Conservation (phyloP, 495 filamentous ascomycete species). For the Aspergillus avenaceus region DNA sequence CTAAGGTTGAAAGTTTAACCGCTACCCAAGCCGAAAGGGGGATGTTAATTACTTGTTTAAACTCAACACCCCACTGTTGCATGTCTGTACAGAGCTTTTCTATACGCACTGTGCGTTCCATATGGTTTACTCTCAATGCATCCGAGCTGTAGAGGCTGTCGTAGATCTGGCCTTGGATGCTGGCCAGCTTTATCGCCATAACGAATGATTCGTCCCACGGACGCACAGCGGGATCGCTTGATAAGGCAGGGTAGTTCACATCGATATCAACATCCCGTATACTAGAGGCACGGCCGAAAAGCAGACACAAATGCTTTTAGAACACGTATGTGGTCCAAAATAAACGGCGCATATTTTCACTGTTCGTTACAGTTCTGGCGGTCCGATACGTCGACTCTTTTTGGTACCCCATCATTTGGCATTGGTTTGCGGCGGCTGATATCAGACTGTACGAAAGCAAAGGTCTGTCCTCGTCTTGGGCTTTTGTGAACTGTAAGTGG, state of each 20-base stretch:
- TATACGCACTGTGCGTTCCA: conserved; percentile 6
- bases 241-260: conserved; percentile 3
- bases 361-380: neutral
- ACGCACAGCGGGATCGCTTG: conserved; percentile 7
- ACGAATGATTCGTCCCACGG: conserved; percentile 19
- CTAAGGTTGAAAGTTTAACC: neutral
- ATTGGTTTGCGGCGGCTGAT: conserved; percentile 14
- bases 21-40: neutral
- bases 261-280: conserved; percentile 23
- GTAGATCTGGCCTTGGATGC: conserved; percentile 16
- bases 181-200: conserved; percentile 7
- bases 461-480: conserved; percentile 15
- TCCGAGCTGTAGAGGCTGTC: conserved; percentile 15
- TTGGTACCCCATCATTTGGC: conserved; percentile 16
- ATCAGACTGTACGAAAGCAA: conserved; percentile 7
- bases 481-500: conserved; percentile 10
- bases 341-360: conserved; percentile 8
- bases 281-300: conserved; percentile 16
- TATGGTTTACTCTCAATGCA: conserved; percentile 4
- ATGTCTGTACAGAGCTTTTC: conserved; percentile 2
- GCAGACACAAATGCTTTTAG: conserved; percentile 18
- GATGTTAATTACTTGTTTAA: conserved; percentile 3
- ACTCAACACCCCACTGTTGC: conserved; percentile 8
- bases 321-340: conserved; percentile 20
- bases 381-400: conserved; percentile 13